These are phyloP conservation scores for Pyrus betulifolia DNA, from an alignment of 306 rosid species.

Conservation along the genomic window DNA sequence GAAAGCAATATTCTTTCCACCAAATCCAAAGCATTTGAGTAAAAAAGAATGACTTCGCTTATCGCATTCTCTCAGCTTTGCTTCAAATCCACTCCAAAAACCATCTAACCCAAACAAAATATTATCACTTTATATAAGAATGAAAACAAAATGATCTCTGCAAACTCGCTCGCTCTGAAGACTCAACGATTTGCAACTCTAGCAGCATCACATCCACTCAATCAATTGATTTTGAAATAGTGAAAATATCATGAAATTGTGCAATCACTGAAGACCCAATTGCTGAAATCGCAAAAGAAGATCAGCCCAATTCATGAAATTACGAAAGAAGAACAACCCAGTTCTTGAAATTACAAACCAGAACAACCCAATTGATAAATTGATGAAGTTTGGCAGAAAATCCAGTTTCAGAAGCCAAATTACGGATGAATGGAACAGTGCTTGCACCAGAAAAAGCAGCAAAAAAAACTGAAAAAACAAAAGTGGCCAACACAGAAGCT, in stretches of 20 bases:
- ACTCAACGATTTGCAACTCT: constrained; percentile 7
- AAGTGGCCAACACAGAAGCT: constrained; percentile 13
- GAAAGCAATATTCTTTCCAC: constrained; percentile 18
- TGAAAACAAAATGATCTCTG: constrained; percentile 7
- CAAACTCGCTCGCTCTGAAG: not conserved
- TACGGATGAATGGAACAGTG: constrained; percentile 45
- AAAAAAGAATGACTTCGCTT: constrained; percentile 20
- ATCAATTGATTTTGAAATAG: constrained; percentile 9
- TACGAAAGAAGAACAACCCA: constrained; percentile 4
- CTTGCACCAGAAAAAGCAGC: not conserved
- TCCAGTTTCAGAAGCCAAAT: not conserved
- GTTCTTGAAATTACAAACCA: constrained; percentile 10
- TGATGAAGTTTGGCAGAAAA: constrained; percentile 2
- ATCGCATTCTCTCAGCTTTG: constrained; percentile 31
- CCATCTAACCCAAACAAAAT: constrained; percentile 19
- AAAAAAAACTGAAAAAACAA: constrained; percentile 2
- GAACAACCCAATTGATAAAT: constrained; percentile 10
- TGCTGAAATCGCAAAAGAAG: constrained; percentile 11
- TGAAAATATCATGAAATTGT: not conserved
- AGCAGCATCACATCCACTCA: constrained; percentile 1
- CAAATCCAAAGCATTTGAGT: constrained; percentile 11
- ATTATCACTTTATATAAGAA: not conserved
- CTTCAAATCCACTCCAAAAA: constrained; percentile 32
- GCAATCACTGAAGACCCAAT: constrained; percentile 13
- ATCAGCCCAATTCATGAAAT: constrained; percentile 6